These are phyloP conservation scores for Malassezia restricta DNA, from an alignment of 1,284 basidiomycete species.

Conservation along the genomic window DNA sequence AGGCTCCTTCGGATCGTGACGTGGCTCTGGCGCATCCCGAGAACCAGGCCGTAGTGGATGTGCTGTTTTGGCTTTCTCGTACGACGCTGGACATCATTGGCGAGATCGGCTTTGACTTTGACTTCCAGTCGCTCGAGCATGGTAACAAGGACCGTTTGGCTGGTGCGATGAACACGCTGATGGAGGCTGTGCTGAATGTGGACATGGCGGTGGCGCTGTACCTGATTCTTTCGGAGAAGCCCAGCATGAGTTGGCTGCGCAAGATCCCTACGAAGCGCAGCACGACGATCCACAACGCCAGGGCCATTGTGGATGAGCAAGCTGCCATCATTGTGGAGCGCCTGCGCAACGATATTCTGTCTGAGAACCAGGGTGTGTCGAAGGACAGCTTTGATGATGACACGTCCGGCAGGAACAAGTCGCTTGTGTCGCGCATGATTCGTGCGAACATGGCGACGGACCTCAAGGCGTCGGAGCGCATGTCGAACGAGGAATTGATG, in stretches of 20 bases:
- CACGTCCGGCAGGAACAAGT: slow-evolving; percentile 3
- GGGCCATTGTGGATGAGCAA: slow-evolving; percentile 19
- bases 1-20: background rate
- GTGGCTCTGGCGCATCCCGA: background rate
- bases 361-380: slow-evolving; percentile 20
- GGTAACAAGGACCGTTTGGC: slow-evolving; percentile 19
- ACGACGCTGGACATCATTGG: slow-evolving; percentile 41
- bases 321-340: slow-evolving; percentile 23
- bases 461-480: slow-evolving; percentile 49
- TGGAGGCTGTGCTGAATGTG: slow-evolving; percentile 12
- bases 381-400: slow-evolving; percentile 27
- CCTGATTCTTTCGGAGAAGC: slow-evolving; percentile 20
- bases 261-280: slow-evolving; percentile 28
- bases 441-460: slow-evolving; percentile 41
- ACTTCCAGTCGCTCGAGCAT: slow-evolving; percentile 26
- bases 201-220: slow-evolving; percentile 7
- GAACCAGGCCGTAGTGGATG: slow-evolving; percentile 17
- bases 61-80: slow-evolving; percentile 26
- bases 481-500: slow-evolving; percentile 58
- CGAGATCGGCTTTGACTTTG: slow-evolving; percentile 33
- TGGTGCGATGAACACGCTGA: slow-evolving; percentile 10
- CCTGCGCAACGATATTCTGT: slow-evolving; percentile 23
- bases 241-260: slow-evolving; percentile 29
- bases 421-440: slow-evolving; percentile 26
- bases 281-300: slow-evolving; percentile 16